Percentiles rank a stretch among this genome's conserved stretches.
Evolutionary conservation across 2,329 filamentous ascomycete genomes (phyloP).

Genomic region (Xylariaceae sp.): DNA sequence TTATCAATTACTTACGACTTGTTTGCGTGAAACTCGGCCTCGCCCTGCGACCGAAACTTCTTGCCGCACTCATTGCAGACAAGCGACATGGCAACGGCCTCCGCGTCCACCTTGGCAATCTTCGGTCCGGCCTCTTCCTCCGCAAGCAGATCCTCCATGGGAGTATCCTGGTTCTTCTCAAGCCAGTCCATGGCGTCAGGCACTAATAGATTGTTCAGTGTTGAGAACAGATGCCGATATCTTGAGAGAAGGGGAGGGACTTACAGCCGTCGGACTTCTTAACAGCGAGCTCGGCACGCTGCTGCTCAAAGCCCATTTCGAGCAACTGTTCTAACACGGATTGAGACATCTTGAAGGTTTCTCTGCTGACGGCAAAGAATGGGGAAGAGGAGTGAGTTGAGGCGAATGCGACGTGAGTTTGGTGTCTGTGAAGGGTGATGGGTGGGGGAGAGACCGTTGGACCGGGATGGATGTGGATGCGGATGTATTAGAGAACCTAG

Average conservation of each 20-base stretch:
- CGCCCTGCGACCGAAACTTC: constrained; percentile 72
- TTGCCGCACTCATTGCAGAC: constrained; percentile 95
- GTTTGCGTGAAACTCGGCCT: constrained; percentile 84
- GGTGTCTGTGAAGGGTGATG: background rate
- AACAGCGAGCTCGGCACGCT: constrained; percentile 75
- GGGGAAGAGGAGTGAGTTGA: constrained; percentile 9
- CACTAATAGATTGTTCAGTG: constrained; percentile 46
- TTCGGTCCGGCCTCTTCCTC: constrained; percentile 48
- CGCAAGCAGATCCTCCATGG: constrained; percentile 72
- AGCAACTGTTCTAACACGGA: constrained; percentile 57
- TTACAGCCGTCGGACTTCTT: constrained; percentile 75
- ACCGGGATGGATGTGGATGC: no score
- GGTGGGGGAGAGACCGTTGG: background rate
- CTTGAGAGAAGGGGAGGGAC: constrained; percentile 28
- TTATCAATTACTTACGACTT: constrained; percentile 58
- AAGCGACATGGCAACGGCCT: constrained; percentile 70
- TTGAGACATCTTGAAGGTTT: constrained; percentile 43
- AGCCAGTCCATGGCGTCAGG: constrained; percentile 92
- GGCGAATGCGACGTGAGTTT: background rate
- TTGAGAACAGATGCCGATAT: background rate
- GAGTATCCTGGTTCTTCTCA: constrained; percentile 82
- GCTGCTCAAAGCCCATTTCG: constrained; percentile 77
- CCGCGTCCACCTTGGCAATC: constrained; percentile 60
- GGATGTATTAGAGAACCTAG: background rate
- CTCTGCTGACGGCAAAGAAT: constrained; percentile 11